Evolutionary conservation across 2,329 filamentous ascomycete species (phyloP), one percentile per base, ranked within the genome.

Genomic region (Chrysoporthe cubensis): DNA sequence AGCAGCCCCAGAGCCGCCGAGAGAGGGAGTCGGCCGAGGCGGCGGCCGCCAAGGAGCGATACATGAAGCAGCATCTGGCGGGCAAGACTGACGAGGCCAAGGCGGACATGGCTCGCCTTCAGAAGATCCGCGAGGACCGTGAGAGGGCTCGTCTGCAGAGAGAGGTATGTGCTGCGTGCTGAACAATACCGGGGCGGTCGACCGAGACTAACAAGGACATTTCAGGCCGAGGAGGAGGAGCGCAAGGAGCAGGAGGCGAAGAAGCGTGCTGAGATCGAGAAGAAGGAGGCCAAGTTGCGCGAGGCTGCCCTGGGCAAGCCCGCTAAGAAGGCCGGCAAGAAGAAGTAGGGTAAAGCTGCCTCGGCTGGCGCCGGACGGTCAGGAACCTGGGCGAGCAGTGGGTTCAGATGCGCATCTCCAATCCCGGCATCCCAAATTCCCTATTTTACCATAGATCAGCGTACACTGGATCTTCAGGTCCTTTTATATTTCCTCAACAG

Each of bases 71-170:
- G 74, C 95, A 97, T 76, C 92, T 94, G 67, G 91, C 94, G 76
- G 95, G 95, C 75, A 98, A 98, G 88, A 98, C 96, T 57, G 96
- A 99, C 70, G 92, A 97, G 84, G 94, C 95, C 60, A 91, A 93
- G 78, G 90, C 92, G 5, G 96, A 99, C 80, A 77, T 98, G 73
- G 95, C 93, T 68, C 88, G 96, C 66, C 81, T 99, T 75, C 89
- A 84, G 78, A 77, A 95, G 69, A 93, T 99, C 72, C 88, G 90
- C 60, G 93, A 97, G 85, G 91, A 93, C 82, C 88, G 96, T 5
- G 59, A 61, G 59, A 61, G 59, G 71, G 94, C 92, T 75, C 90
- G 90, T 26, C 95, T 97, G 75, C 88, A 92, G 64, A 94, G 95
- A 84, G 88, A 92, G 82, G 95, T 88, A 87, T 84, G 85, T 79